Evolutionary conservation across 805 yeast genomes (phyloP), one percentile per base, ranked within the genome.

Genomic region (Myxozyma sirexii): DNA sequence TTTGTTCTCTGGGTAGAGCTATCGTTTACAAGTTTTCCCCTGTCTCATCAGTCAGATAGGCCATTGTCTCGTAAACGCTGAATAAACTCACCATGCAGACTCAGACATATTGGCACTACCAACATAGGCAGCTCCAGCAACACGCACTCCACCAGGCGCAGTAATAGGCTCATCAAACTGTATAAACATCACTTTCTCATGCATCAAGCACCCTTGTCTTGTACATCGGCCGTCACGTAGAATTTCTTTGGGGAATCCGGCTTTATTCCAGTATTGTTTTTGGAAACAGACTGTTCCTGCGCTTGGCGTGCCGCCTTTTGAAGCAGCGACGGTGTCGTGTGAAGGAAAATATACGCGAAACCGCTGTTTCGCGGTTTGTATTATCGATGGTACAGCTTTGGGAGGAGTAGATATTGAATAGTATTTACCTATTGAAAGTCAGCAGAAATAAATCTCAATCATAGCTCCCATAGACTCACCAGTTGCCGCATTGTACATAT

Each of bases 71-170:
- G n/a, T n/a, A n/a, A n/a, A n/a, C n/a, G n/a, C n/a, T n/a, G 4
- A 4, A 3, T 21, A 31, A 10, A 47, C 59, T 31, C 29, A 60
- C 65, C 66, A 63, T 4, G 66, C 66, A 7, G 66, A 63, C 29
- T 61, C 62, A 3, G 65, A 61, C 64, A 63, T 61, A 35, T 63
- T 63, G 8, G 65, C 65, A 42, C 65, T 61, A 17, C 66, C 66
- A 17, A 63, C 57, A 42, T 63, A 63, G 13, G 45, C 66, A 3
- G 43, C 44, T 26, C 58, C 65, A 5, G 50, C 21, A 13, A 17
- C 15, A 24, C 26, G 19, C 21, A 21, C 19, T 19, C 57, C 59
- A 47, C 39, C 57, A 6, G 55, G 26, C 7, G 55, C 48, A 8
- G 17, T 17, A 8, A 37, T 26, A 2, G 55, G 39, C 4, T 24